phyloP scores from a whole-genome alignment of 2,329 filamentous ascomycete genomes.

The Coniosporium tulheliwenetii region DNA sequence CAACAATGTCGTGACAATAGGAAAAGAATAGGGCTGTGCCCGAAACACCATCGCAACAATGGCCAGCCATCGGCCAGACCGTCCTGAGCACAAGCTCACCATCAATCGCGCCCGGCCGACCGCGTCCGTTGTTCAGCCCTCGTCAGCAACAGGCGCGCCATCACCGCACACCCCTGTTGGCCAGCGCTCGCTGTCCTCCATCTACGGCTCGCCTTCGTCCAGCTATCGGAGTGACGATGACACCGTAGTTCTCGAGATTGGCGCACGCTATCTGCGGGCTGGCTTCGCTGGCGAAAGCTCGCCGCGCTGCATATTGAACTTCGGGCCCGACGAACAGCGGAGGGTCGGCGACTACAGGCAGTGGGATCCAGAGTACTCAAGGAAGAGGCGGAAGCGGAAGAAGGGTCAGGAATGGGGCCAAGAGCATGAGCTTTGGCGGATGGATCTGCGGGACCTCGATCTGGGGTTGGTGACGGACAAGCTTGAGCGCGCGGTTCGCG shows the following conservation, averaged over 20 bases:
- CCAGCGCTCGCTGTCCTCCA: constrained; percentile 43
- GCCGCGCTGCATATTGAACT: constrained; percentile 55
- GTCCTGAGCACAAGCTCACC: not conserved
- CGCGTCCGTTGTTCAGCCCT: constrained; percentile 20
- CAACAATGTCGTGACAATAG: no score
- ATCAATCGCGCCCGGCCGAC: constrained; percentile 1
- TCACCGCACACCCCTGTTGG: constrained; percentile 39
- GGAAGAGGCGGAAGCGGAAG: constrained; percentile 31
- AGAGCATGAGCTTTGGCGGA: constrained; percentile 60
- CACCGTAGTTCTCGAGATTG: constrained; percentile 66
- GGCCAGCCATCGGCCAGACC: no score
- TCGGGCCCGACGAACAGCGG: constrained; percentile 60
- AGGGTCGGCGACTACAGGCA: constrained; percentile 68
- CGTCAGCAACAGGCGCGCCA: constrained; percentile 14
- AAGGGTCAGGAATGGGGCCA: constrained; percentile 42
- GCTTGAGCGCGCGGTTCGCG: constrained; percentile 66
- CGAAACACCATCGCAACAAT: no score
- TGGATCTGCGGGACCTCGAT: constrained; percentile 58
- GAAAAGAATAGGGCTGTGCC: no score
- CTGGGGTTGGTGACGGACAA: constrained; percentile 72
- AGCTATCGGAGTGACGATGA: constrained; percentile 55
- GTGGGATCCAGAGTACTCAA: constrained; percentile 43
- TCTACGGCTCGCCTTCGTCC: constrained; percentile 41
- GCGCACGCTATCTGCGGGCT: constrained; percentile 59
- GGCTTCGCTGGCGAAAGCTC: constrained; percentile 75